phyloP scores from a whole-genome alignment of 1,284 basidiomycete genomes.

The Cryptococcus hybrid region DNA sequence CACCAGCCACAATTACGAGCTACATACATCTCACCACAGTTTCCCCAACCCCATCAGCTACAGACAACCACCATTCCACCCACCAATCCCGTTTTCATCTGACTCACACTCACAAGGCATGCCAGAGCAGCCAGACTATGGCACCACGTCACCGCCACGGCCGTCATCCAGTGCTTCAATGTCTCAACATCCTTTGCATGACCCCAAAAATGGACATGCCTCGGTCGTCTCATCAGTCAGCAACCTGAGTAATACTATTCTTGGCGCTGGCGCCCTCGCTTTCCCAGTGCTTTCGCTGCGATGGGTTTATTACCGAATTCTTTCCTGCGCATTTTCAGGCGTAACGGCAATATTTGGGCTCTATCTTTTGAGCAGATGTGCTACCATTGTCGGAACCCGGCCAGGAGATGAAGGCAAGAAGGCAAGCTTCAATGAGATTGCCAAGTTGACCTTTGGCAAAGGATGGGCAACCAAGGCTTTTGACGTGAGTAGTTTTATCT shows the following conservation, averaged over 20 bases:
- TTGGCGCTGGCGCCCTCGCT: conserved; percentile 71
- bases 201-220: conserved; percentile 15
- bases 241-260: conserved; percentile 81
- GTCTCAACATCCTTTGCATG: background rate
- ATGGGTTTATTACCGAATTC: conserved; percentile 74
- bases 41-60: no score
- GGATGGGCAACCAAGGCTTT: conserved; percentile 47
- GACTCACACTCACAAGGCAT: conserved; percentile 3
- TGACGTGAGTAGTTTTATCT: conserved; percentile 35
- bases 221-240: conserved; percentile 33
- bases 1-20: no score
- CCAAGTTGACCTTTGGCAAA: conserved; percentile 71
- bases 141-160: conserved; percentile 12
- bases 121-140: conserved; percentile 14
- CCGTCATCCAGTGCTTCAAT: conserved; percentile 4
- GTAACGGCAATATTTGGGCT: conserved; percentile 78
- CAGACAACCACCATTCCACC: no score
- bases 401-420: conserved; percentile 54
- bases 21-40: no score
- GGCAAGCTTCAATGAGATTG: conserved; percentile 83
- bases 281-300: conserved; percentile 72
- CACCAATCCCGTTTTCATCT: background rate
- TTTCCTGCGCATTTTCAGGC: conserved; percentile 86
- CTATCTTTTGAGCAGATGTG: conserved; percentile 84
- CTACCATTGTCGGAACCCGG: conserved; percentile 60